phyloP scores from a whole-genome alignment of 2,329 filamentous ascomycete genomes.

The Fusarium pseudoanthophilum region DNA sequence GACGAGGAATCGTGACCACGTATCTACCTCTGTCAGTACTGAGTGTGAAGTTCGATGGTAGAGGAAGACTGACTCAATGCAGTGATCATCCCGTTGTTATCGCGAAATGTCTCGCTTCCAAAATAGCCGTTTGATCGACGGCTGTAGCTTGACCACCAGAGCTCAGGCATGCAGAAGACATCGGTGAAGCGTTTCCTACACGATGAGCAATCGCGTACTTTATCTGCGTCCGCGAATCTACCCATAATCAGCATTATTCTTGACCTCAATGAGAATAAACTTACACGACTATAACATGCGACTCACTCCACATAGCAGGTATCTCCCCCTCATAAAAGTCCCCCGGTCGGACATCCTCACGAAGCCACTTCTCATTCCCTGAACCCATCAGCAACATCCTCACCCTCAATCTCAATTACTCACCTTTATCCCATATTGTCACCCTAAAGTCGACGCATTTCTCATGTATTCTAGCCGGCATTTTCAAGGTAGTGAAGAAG shows the following conservation, averaged over 20 bases:
- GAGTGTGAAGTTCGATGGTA: rapidly evolving
- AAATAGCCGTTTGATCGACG: slow-evolving; percentile 54
- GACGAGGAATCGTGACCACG: slow-evolving; percentile 30
- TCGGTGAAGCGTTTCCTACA: slow-evolving; percentile 43
- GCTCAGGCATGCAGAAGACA: slow-evolving; percentile 26
- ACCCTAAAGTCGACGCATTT: slow-evolving; percentile 9
- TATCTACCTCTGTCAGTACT: slow-evolving; percentile 6
- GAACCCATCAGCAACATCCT: neutral
- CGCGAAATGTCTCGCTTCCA: slow-evolving; percentile 49
- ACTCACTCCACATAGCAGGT: neutral
- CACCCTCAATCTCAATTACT: neutral
- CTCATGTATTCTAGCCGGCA: neutral
- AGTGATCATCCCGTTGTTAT: neutral
- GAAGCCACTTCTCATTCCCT: neutral
- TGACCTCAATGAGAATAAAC: rapidly evolving
- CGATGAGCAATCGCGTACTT: slow-evolving; percentile 42
- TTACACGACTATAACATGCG: slow-evolving; percentile 26
- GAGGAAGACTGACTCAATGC: neutral
- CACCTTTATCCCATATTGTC: slow-evolving; percentile 18
- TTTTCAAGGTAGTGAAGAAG: neutral
- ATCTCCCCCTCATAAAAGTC: slow-evolving; percentile 1
- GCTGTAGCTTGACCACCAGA: slow-evolving; percentile 52
- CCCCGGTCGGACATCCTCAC: neutral
- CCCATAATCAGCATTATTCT: rapidly evolving
- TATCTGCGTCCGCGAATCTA: slow-evolving; percentile 48